Evolutionary conservation across 2,329 filamentous ascomycete species (phyloP), one percentile per base, ranked within the genome.

Genomic region (Samsoniella hepiali): DNA sequence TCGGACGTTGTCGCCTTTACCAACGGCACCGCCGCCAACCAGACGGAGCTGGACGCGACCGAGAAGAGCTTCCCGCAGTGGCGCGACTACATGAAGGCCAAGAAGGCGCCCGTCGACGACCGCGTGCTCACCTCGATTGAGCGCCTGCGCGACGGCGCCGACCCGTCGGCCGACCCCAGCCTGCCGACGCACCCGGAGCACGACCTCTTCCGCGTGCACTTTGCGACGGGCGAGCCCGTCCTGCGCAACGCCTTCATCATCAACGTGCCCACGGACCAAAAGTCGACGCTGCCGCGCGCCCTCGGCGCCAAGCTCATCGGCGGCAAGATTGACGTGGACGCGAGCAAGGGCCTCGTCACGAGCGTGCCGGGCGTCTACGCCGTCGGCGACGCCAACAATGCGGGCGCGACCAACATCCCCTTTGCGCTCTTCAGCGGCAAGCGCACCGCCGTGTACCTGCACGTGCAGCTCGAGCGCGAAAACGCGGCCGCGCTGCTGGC

Each of bases 381-480:
- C 5, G 72, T 88, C 27, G 85, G 86, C 0, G 85, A 88, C 66
- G 81, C 81, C 13, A 88, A 88, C 72, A 80, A 79, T 38, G 84
- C 87, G 60, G 81, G 81, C n/a, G 75, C 77, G 9, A 87, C 84
- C 3, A 88, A 88, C 66, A 80, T 88, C 0, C 84, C 84, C 0
- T 85, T 87, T 65, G 85, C 86, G 0, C 78, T 88, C 68, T 88
- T 77, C 68, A 82, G 76, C 13, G 85, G 84, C 3, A 88, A 88
- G 77, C 72, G 79, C 36, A 76, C 84, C 0, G 84, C 82, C 5
- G 84, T 88, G 1, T 84, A 74, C 56, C 64, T 85, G 5, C 85
- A 88, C 66, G 80, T 81, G 13, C 73, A 76, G 68, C 71, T 82
- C 17, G 79, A 76, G 54, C 72, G 73, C 0, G 79, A 81, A 63